These are phyloP conservation scores for Fusarium cicatricum DNA, from an alignment of 2,329 filamentous ascomycete genomes.

Conservation along the genomic window DNA sequence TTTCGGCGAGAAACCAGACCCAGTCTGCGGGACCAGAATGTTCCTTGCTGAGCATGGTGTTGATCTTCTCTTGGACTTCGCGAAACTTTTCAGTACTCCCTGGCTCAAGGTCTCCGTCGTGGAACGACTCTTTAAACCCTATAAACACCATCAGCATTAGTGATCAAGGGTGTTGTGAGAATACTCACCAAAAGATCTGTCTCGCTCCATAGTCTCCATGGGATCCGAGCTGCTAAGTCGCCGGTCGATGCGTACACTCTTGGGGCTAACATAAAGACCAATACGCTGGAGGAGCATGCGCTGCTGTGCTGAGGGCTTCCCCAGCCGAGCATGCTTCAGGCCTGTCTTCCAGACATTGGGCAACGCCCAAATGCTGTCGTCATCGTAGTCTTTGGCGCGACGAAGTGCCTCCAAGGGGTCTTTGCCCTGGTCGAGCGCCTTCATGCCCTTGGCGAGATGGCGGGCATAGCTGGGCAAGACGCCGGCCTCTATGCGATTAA, in stretches of 20 bases:
- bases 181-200: conserved; percentile 33
- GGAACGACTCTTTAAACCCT: conserved; percentile 42
- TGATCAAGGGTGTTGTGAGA: background rate
- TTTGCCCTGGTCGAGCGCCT: conserved; percentile 12
- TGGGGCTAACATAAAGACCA: conserved; percentile 2
- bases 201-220: conserved; percentile 40
- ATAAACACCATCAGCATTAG: background rate
- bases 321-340: conserved; percentile 16
- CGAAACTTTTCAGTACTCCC: conserved; percentile 29
- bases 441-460: conserved; percentile 16
- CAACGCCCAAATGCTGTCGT: conserved; percentile 32
- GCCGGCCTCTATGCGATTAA: conserved; percentile 30
- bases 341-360: conserved; percentile 38
- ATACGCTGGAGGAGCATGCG: conserved; percentile 19
- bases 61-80: conserved; percentile 30
- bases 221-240: conserved; percentile 16
- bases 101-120: conserved; percentile 41
- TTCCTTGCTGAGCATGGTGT: conserved; percentile 16
- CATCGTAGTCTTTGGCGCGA: conserved; percentile 6
- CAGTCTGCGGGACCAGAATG: conserved; percentile 32
- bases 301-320: background rate
- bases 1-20: conserved; percentile 36
- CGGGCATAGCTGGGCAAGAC: conserved; percentile 18
- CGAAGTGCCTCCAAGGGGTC: conserved; percentile 17
- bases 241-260: conserved; percentile 4